Evolutionary conservation across 2,329 filamentous ascomycete genomes (phyloP), one percentile per base, ranked within the genome.

Genomic region (Ophiostoma perfectum): DNA sequence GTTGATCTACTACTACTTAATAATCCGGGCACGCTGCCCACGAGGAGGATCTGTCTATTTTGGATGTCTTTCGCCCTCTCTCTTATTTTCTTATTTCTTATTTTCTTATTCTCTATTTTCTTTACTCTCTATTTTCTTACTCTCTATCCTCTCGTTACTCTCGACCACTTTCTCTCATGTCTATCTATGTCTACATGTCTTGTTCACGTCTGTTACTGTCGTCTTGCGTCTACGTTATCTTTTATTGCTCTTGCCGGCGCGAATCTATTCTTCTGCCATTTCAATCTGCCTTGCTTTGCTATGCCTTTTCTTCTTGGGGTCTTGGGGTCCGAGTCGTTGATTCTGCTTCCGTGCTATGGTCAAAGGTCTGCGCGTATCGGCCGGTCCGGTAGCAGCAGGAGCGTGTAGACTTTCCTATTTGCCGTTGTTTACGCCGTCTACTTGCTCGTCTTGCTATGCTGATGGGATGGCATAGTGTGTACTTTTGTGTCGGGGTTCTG

Each of bases 1-100:
- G 5, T 39, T 39, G 55, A 39, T 62, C 58, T 63, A 63, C 60
- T 62, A 62, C 58, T 63, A 63, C 60, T 58, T 63, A 63, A 42
- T 63, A 63, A 42, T 63, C 18, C 14, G 60, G 60, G 42, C 39
- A 39, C 36, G 27, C 27, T 39, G 55, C 18, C 38, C 58, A 41
- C 5, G 58, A 42, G 58, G 60, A 44, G 58, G 58, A 42, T 42
- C 14, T 42, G 39, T 44, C 39, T n/a, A 2, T 39, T 63, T 9
- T 62, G 38, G 14, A 16, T 62, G 12, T 62, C 16, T 62, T 42
- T 62, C n/a, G 2, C 14, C 7, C 11, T 42, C 16, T 18, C 16
- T 63, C 16, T 63, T 11, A 16, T 39, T 38, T 60, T 60, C 14
- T 16, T 60, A 12, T 16, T 60, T 4, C 11, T 3, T 60, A 11